Conservation (phyloP, 257 asterid species). For the Plantago elongata region DNA sequence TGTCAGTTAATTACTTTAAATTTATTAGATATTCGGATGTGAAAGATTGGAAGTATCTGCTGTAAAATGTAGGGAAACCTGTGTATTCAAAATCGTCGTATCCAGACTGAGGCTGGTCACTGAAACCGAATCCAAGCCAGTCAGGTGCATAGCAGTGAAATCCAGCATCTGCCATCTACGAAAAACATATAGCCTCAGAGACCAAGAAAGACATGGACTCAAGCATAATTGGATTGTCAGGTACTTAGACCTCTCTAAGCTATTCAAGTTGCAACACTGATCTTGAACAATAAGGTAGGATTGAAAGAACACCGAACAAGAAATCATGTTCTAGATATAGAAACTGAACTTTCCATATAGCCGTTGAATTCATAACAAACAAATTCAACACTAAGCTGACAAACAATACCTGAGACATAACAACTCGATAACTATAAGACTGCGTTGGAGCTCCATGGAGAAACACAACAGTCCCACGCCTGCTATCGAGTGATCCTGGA, state of each 20-base stretch:
- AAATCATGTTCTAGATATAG: slow-evolving; percentile 5
- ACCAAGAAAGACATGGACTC: slow-evolving; percentile 5
- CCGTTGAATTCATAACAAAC: not conserved
- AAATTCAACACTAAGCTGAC: not conserved
- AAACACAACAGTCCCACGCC: slow-evolving; percentile 78
- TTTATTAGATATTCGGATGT: not conserved
- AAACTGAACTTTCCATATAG: not conserved
- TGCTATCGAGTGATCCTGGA: slow-evolving; percentile 67
- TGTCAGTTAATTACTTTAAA: slow-evolving; percentile 35
- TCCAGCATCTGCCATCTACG: slow-evolving; percentile 81
- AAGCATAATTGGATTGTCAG: no score
- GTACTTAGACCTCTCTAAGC: not conserved
- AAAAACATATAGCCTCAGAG: slow-evolving; percentile 15
- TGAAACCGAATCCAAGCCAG: slow-evolving; percentile 98
- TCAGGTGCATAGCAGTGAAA: slow-evolving; percentile 95
- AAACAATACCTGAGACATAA: slow-evolving; percentile 79
- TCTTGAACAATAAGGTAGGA: not conserved
- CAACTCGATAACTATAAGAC: slow-evolving; percentile 89
- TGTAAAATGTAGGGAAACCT: slow-evolving; percentile 36
- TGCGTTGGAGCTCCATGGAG: slow-evolving; percentile 99
- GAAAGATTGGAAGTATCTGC: not conserved
- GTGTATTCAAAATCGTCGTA: slow-evolving; percentile 93
- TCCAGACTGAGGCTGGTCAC: slow-evolving; percentile 95
- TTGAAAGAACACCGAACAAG: slow-evolving; percentile 8
- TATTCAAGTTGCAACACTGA: not conserved